Conservation (phyloP, 805 yeast species). For the Martiniozyma abietophila region DNA sequence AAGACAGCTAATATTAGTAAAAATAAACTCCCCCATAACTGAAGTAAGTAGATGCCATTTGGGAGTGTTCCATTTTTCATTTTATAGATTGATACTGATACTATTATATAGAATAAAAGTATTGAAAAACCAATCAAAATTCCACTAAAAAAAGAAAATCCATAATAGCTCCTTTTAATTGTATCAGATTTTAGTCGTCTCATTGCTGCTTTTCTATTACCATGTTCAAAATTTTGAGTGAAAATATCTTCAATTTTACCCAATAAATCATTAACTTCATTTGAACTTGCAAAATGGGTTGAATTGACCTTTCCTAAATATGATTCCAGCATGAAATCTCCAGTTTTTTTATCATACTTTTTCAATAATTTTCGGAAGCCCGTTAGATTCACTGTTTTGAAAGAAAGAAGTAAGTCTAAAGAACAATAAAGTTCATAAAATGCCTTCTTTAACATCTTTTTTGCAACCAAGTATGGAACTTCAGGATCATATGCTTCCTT, state of each 20-base stretch:
- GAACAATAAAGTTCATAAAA: constrained; percentile 64
- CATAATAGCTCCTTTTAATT: constrained; percentile 30
- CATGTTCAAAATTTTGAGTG: constrained; percentile 55
- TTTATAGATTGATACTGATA: constrained; percentile 33
- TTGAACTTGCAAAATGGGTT: constrained; percentile 44
- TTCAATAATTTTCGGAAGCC: constrained; percentile 85
- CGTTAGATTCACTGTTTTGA: constrained; percentile 66
- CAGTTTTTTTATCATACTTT: constrained; percentile 74
- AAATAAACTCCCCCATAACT: constrained; percentile 89
- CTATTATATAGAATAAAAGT: constrained; percentile 53
- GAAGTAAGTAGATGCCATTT: constrained; percentile 55
- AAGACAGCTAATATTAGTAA: constrained; percentile 49
- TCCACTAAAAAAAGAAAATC: constrained; percentile 53
- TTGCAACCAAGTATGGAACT: constrained; percentile 54
- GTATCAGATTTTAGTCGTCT: constrained; percentile 52
- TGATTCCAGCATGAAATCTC: constrained; percentile 30
- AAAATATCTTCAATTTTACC: constrained; percentile 57
- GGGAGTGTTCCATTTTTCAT: constrained; percentile 15
- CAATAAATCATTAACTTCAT: constrained; percentile 49
- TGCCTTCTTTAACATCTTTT: constrained; percentile 60
- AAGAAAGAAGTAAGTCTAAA: constrained; percentile 59
- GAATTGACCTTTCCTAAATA: constrained; percentile 50
- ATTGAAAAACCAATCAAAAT: constrained; percentile 58
- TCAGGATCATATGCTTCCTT: constrained; percentile 2
- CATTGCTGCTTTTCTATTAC: constrained; percentile 61